Evolutionary conservation across 495 filamentous ascomycete genomes (phyloP).

Genomic region (Aspergillus asperescens): DNA sequence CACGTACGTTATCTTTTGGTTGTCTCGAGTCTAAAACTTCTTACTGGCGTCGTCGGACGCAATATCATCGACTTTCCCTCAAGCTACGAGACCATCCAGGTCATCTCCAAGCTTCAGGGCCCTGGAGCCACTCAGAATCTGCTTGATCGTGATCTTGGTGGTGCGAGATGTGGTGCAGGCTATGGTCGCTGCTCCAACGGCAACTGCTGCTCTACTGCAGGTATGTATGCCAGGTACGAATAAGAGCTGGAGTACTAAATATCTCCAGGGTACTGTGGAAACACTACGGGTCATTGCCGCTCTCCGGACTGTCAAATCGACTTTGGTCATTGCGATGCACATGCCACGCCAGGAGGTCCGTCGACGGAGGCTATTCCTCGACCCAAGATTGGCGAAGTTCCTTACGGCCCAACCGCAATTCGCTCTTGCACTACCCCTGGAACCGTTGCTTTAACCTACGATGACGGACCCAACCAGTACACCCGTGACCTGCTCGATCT

Average conservation of each 20-base stretch:
- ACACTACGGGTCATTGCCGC: conserved; percentile 53
- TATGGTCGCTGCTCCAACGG: conserved; percentile 49
- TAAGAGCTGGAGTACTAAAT: conserved; percentile 10
- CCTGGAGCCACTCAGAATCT: conserved; percentile 1
- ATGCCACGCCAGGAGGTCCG: conserved; percentile 55
- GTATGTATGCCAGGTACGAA: conserved; percentile 33
- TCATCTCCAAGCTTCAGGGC: conserved; percentile 1
- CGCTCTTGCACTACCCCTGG: conserved; percentile 59
- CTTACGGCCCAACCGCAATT: conserved; percentile 58
- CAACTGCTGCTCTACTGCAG: conserved; percentile 61
- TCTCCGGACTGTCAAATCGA: conserved; percentile 66
- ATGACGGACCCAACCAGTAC: conserved; percentile 70
- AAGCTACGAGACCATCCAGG: background rate
- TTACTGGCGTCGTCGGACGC: conserved; percentile 11
- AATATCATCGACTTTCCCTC: conserved; percentile 13
- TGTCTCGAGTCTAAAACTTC: conserved; percentile 15
- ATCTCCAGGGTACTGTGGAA: conserved; percentile 53
- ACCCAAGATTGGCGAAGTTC: conserved; percentile 51
- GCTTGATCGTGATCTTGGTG: conserved; percentile 20
- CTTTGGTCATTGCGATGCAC: conserved; percentile 66
- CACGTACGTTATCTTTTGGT: conserved; percentile 16
- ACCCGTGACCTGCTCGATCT: conserved; percentile 65
- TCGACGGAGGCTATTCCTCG: conserved; percentile 57
- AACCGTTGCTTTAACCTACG: conserved; percentile 69
- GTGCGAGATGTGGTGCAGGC: conserved; percentile 33